Conservation (phyloP, 352 stramenopile species). For the Phytophthora brassicae region DNA sequence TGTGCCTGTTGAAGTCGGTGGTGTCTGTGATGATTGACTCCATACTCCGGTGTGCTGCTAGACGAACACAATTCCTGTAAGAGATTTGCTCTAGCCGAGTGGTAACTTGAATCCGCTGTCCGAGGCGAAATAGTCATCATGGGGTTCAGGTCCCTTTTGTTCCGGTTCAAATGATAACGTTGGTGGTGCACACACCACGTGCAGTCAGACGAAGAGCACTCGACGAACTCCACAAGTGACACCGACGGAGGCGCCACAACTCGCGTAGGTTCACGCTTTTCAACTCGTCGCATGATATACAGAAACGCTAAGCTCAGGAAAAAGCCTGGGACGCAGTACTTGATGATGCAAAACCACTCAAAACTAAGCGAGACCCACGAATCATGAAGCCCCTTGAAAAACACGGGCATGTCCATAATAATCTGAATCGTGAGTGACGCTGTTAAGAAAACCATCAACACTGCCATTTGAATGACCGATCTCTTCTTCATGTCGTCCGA, state of each 20-base stretch:
- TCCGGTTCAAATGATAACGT: conserved; percentile 56
- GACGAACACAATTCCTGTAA: conserved; percentile 44
- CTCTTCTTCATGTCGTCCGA: conserved; percentile 77
- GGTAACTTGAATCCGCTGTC: conserved; percentile 61
- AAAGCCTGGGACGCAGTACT: conserved; percentile 55
- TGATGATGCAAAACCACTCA: conserved; percentile 42
- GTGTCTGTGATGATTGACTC: conserved; percentile 21
- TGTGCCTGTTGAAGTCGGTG: conserved; percentile 27
- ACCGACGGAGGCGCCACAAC: conserved; percentile 47
- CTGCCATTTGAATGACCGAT: conserved; percentile 67
- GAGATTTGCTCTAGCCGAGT: conserved; percentile 42
- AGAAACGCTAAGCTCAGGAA: conserved; percentile 61
- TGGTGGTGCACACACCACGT: conserved; percentile 76
- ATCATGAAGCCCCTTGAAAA: conserved; percentile 28
- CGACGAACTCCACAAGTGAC: conserved; percentile 69
- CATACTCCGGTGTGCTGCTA: conserved; percentile 24
- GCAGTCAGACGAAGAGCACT: conserved; percentile 63
- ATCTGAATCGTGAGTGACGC: conserved; percentile 47
- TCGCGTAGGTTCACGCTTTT: conserved; percentile 55
- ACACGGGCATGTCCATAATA: conserved; percentile 51
- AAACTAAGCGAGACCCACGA: conserved; percentile 39
- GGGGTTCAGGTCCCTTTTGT: conserved; percentile 64
- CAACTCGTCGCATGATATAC: conserved; percentile 78
- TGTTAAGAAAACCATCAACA: conserved; percentile 51
- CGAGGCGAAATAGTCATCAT: conserved; percentile 56